Percentiles rank a stretch among this genome's conserved stretches.
These are phyloP conservation scores for Candida pseudoviswanathii DNA, from an alignment of 1,139 yeast species.

Conservation along the genomic window DNA sequence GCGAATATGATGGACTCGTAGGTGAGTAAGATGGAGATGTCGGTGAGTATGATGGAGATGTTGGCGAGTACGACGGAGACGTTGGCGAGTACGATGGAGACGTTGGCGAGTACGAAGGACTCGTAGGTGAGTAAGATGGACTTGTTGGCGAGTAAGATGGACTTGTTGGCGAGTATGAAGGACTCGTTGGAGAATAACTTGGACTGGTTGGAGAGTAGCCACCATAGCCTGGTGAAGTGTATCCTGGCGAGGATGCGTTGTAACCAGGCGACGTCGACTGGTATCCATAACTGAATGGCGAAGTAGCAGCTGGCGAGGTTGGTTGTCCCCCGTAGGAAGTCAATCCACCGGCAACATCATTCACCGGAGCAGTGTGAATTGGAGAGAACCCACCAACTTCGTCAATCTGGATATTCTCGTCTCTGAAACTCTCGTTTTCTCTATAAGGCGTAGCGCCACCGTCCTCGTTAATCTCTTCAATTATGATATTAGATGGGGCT, in stretches of 20 bases:
- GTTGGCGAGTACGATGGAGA: conserved; percentile 74
- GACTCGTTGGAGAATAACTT: conserved; percentile 69
- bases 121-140: conserved; percentile 73
- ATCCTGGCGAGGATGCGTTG: conserved; percentile 55
- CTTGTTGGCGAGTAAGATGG: conserved; percentile 77
- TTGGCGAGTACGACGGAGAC: conserved; percentile 58
- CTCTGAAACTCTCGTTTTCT: conserved; percentile 70
- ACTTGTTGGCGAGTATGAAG: conserved; percentile 56
- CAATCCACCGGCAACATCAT: conserved; percentile 86
- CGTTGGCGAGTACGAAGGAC: conserved; percentile 71
- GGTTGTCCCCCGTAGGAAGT: conserved; percentile 86
- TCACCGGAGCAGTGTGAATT: conserved; percentile 81
- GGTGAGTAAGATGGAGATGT: conserved; percentile 68
- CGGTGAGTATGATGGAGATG: conserved; percentile 57
- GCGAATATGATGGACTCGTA: conserved; percentile 54
- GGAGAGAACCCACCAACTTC: conserved; percentile 95
- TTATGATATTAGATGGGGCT: conserved; percentile 58
- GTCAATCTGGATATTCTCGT: conserved; percentile 72
- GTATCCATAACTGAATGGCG: conserved; percentile 63
- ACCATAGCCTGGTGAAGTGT: conserved; percentile 54
- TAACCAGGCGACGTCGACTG: conserved; percentile 57
- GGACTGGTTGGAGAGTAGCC: conserved; percentile 62
- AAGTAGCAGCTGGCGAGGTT: conserved; percentile 53
- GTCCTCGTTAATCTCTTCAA: conserved; percentile 48
- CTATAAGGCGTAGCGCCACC: conserved; percentile 97